A percentile compares a stretch with the other conserved stretches of the same genome.
Conservation (phyloP, 2,329 filamentous ascomycete species). For the Diaporthe helianthi region DNA sequence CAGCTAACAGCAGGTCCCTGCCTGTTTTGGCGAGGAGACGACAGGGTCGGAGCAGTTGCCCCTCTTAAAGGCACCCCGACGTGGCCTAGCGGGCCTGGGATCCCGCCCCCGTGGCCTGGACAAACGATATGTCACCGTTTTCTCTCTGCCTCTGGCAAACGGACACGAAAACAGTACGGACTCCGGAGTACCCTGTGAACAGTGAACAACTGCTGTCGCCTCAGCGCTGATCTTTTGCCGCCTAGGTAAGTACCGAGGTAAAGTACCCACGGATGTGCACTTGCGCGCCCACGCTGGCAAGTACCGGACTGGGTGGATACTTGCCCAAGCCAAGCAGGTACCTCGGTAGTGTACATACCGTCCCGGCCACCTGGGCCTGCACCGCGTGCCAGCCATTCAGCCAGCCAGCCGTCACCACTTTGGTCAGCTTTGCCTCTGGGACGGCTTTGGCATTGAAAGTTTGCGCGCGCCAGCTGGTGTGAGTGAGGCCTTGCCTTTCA, state of each 20-base stretch:
- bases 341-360: constrained; percentile 19
- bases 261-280: not conserved
- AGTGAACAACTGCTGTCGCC: not conserved
- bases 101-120: not conserved
- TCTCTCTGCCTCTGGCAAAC: not conserved
- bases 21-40: constrained; percentile 10
- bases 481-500: constrained; percentile 15
- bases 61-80: constrained; percentile 15
- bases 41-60: constrained; percentile 26
- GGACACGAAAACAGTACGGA: not conserved
- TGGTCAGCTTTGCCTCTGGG: constrained; percentile 24
- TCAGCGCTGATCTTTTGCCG: constrained; percentile 18
- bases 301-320: not conserved
- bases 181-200: no score
- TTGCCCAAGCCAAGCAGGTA: not conserved
- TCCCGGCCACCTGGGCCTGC: constrained; percentile 23
- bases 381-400: constrained; percentile 7
- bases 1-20: constrained; percentile 15
- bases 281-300: not conserved
- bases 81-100: constrained; percentile 6
- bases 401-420: constrained; percentile 1
- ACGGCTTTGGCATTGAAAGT: constrained; percentile 19
- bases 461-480: constrained; percentile 7
- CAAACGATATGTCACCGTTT: not conserved
- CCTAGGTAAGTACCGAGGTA: not conserved